Evolutionary conservation across 2,329 filamentous ascomycete genomes (phyloP).

Genomic region (Penicillium sp.): DNA sequence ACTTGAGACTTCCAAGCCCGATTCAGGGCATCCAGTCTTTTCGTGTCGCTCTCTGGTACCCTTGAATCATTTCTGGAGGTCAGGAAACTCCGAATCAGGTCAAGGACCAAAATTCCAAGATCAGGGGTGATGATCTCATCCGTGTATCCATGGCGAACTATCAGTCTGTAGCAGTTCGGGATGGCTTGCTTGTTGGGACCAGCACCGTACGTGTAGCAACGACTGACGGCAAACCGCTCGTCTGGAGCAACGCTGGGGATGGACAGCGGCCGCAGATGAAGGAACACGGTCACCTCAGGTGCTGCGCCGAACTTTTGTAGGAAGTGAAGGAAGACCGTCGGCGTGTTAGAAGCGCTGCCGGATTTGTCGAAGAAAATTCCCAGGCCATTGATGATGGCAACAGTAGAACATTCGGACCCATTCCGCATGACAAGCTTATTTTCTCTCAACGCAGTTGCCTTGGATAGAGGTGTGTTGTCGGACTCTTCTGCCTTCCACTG

Average conservation of each 20-base stretch:
- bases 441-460: constrained; percentile 13
- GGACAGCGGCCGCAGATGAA: constrained; percentile 69
- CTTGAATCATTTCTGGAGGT: not conserved
- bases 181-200: constrained; percentile 46
- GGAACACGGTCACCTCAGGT: constrained; percentile 72
- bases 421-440: not conserved
- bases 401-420: constrained; percentile 41
- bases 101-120: constrained; percentile 62
- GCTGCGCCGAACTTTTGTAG: constrained; percentile 69
- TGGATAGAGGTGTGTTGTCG: constrained; percentile 58
- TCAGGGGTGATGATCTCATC: constrained; percentile 70
- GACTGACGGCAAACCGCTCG: constrained; percentile 48
- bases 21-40: constrained; percentile 43
- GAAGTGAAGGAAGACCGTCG: constrained; percentile 72
- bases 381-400: constrained; percentile 60
- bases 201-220: constrained; percentile 20
- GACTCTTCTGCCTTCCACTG: constrained; percentile 73
- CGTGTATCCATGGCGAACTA: constrained; percentile 72
- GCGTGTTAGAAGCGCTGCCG: constrained; percentile 61
- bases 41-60: not conserved
- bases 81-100: constrained; percentile 55
- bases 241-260: constrained; percentile 59
- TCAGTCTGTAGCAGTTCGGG: constrained; percentile 68
- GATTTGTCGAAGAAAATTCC: constrained; percentile 81
- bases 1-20: constrained; percentile 52